Evolutionary conservation across 2,329 filamentous ascomycete genomes (phyloP).

Genomic region (Calonectria hongkongensis): DNA sequence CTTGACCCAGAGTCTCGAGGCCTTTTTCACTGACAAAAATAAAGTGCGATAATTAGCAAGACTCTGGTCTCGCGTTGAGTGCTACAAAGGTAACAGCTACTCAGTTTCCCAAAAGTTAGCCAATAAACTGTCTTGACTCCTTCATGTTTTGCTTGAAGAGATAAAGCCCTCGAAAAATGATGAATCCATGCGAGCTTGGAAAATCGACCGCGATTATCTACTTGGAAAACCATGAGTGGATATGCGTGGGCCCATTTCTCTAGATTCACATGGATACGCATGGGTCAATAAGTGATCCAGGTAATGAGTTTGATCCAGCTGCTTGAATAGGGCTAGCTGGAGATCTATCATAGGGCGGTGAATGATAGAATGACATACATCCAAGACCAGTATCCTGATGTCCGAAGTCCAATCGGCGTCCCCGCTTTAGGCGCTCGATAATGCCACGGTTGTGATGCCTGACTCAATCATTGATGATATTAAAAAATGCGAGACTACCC

Average conservation of each 20-base stretch:
- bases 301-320: neutral
- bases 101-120: too few species aligned
- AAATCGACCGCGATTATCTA: too few species aligned
- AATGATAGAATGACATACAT: neutral
- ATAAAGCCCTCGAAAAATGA: too few species aligned
- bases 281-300: neutral
- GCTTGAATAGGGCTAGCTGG: slow-evolving; percentile 2
- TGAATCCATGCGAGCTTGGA: too few species aligned
- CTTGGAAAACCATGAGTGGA: neutral
- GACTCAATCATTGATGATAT: neutral
- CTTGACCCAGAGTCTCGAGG: too few species aligned
- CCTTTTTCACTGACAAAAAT: too few species aligned
- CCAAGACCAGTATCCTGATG: neutral
- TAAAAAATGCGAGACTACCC: slow-evolving; percentile 3
- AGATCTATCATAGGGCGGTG: neutral
- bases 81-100: neutral
- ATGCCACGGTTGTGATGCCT: neutral
- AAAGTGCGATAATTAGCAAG: too few species aligned
- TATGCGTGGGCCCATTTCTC: neutral
- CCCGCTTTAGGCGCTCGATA: neutral
- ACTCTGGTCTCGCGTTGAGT: too few species aligned
- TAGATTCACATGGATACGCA: neutral
- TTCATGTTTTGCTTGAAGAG: too few species aligned
- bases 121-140: too few species aligned
- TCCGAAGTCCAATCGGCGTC: neutral